Percentiles rank a stretch among this genome's conserved stretches.
phyloP scores from a whole-genome alignment of 495 filamentous ascomycete species.

The Podospora sp. region DNA sequence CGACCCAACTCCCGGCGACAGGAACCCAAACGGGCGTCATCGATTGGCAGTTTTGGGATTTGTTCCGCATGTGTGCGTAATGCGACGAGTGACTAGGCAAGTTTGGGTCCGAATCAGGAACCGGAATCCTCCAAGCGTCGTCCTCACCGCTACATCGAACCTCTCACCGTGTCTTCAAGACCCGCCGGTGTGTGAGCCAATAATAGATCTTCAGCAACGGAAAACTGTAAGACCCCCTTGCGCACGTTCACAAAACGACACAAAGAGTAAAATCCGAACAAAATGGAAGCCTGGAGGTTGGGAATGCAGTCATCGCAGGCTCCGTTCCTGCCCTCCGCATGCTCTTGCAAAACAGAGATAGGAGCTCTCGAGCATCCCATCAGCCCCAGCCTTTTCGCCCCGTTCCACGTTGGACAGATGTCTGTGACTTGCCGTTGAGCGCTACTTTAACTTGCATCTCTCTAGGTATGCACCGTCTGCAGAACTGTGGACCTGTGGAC shows the following conservation, averaged over 20 bases:
- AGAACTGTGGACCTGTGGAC: neutral
- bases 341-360: neutral
- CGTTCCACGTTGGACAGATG: neutral
- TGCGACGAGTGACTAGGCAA: neutral
- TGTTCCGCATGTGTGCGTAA: neutral
- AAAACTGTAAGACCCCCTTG: neutral
- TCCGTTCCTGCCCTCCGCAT: neutral
- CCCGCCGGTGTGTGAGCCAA: neutral
- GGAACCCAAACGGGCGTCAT: neutral
- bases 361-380: neutral
- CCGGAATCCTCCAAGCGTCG: neutral
- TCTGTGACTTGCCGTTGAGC: constrained; percentile 1
- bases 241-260: neutral
- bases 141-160: neutral
- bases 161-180: neutral
- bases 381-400: neutral
- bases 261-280: neutral
- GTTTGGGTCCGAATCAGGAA: constrained; percentile 4
- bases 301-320: constrained; percentile 1
- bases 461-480: neutral
- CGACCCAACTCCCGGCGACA: neutral
- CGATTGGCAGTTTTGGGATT: neutral
- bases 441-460: neutral
- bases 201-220: neutral
- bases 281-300: neutral